A percentile compares a stretch with the other conserved stretches of the same genome.
Evolutionary conservation across 2,329 filamentous ascomycete genomes (phyloP).

Genomic region (Dothidotthia symphoricarpi): DNA sequence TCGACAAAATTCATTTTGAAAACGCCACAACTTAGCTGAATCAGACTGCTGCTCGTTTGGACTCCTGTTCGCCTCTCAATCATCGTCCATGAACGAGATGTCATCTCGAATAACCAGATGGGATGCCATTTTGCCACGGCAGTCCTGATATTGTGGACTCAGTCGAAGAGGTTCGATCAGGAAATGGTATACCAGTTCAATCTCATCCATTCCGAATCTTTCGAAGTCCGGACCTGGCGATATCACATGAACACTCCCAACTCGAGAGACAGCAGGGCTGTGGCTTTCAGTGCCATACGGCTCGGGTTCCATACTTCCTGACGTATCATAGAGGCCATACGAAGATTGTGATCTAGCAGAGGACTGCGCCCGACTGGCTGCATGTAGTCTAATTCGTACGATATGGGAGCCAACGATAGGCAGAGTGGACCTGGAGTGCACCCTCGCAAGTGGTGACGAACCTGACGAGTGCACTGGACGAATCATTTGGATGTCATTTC

Average conservation of each 20-base stretch:
- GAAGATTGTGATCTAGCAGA: neutral
- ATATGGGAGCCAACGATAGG: too few species aligned
- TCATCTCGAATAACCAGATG: constrained; percentile 23
- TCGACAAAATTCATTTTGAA: too few species aligned
- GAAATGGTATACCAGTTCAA: constrained; percentile 23
- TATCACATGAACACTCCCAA: constrained; percentile 12
- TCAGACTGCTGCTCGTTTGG: too few species aligned
- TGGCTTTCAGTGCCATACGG: constrained; percentile 1
- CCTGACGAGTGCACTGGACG: too few species aligned
- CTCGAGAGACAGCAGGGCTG: constrained; percentile 8
- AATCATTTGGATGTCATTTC: too few species aligned
- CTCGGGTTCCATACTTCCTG: constrained; percentile 5
- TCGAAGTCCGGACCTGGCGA: constrained; percentile 25
- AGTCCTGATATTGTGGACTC: constrained; percentile 30
- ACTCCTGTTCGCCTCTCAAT: constrained; percentile 1
- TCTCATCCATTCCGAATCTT: neutral
- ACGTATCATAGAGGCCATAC: neutral
- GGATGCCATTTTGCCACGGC: constrained; percentile 25
- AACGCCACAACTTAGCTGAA: neutral
- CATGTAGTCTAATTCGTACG: neutral
- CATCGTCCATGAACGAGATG: constrained; percentile 5
- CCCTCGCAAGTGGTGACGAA: too few species aligned
- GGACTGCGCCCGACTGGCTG: neutral
- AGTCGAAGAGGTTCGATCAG: constrained; percentile 27
- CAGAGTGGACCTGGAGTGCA: too few species aligned